A percentile compares a stretch with the other conserved stretches of the same genome.
Evolutionary conservation across 2,329 filamentous ascomycete species (phyloP).

Genomic region (Fusarium decemcellulare): DNA sequence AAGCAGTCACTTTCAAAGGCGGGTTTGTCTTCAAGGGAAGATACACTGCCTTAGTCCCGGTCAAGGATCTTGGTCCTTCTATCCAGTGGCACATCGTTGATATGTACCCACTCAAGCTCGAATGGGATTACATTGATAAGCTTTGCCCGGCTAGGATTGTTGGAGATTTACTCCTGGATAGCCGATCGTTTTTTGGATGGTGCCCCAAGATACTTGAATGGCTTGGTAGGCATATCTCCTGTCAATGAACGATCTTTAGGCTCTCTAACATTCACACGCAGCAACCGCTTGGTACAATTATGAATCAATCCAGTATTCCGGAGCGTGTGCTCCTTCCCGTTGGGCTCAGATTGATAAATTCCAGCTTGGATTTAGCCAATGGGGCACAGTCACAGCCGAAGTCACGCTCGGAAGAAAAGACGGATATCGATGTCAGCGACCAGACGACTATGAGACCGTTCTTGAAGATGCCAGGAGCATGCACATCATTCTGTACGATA

Average conservation of each 20-base stretch:
- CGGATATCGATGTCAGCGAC: neutral
- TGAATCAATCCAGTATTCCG: neutral
- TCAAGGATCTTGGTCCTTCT: neutral
- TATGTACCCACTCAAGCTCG: neutral
- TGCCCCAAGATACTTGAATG: slow-evolving; percentile 7
- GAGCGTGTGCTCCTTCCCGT: neutral
- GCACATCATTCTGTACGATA: slow-evolving; percentile 13
- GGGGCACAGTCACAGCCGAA: neutral
- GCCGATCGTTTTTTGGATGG: slow-evolving; percentile 9
- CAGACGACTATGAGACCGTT: slow-evolving; percentile 14
- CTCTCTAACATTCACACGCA: neutral
- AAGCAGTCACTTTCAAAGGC: neutral
- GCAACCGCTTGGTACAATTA: neutral
- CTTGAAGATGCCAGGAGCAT: slow-evolving; percentile 5
- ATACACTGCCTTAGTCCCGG: slow-evolving; percentile 5
- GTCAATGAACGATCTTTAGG: neutral
- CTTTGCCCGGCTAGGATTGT: neutral
- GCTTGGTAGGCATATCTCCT: neutral
- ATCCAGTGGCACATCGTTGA: slow-evolving; percentile 12
- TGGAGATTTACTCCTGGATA: neutral
- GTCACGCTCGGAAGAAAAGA: neutral
- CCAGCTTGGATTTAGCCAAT: slow-evolving; percentile 8
- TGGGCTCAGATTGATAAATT: slow-evolving; percentile 5
- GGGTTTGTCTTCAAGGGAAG: slow-evolving; percentile 15
- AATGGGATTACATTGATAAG: slow-evolving; percentile 6